Percentiles rank a stretch among this genome's conserved stretches.
Evolutionary conservation across 2,329 filamentous ascomycete species (phyloP).

Genomic region (Fusarium sp.): DNA sequence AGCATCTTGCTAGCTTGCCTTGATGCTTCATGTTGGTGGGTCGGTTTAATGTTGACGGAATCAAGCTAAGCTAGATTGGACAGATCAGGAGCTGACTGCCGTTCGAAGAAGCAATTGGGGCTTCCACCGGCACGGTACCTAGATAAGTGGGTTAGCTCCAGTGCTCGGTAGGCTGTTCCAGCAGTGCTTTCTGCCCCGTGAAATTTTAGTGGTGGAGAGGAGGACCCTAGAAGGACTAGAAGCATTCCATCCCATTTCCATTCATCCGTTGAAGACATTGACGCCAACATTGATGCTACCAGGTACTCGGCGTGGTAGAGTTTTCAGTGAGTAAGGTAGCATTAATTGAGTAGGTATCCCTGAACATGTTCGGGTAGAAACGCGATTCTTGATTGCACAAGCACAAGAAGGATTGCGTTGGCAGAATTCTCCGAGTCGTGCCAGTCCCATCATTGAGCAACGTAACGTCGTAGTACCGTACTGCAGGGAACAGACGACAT

Average conservation of each 20-base stretch:
- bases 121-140: conserved; percentile 19
- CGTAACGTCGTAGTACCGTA: conserved; percentile 23
- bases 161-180: neutral
- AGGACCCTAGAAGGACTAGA: conserved; percentile 9
- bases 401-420: conserved; percentile 32
- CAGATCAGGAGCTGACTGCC: conserved; percentile 22
- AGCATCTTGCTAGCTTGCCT: conserved; percentile 5
- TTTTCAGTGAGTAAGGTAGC: neutral
- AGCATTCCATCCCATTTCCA: neutral
- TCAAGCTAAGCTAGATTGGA: conserved; percentile 26
- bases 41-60: conserved; percentile 11
- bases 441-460: conserved; percentile 30
- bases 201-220: conserved; percentile 17
- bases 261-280: neutral
- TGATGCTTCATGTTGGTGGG: conserved; percentile 14
- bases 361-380: conserved; percentile 20
- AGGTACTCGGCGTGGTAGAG: neutral
- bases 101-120: conserved; percentile 19
- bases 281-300: too few relatives aligned
- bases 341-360: neutral
- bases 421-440: conserved; percentile 45
- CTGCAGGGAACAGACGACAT: conserved; percentile 11
- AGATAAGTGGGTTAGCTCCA: neutral
- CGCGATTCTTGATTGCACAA: conserved; percentile 33
- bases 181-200: conserved; percentile 10